phyloP scores from a whole-genome alignment of 495 filamentous ascomycete genomes.

The Tricharina praecox region DNA sequence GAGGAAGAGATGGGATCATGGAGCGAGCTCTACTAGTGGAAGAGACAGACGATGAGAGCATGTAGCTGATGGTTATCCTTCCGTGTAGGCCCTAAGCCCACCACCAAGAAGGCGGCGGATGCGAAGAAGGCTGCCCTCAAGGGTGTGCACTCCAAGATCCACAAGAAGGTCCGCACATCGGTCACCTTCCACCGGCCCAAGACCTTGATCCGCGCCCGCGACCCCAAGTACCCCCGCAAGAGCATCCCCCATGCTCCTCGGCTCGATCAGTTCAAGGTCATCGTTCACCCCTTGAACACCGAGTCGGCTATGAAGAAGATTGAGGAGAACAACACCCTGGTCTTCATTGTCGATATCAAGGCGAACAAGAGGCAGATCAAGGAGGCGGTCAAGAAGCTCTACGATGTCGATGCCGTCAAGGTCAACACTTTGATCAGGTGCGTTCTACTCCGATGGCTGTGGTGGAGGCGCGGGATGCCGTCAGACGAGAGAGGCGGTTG shows the following conservation, averaged over 20 bases:
- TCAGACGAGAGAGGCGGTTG: too few relatives aligned
- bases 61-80: conserved; percentile 2
- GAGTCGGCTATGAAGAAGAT: conserved; percentile 99
- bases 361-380: conserved; percentile 99
- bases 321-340: conserved; percentile 98
- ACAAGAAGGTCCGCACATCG: conserved; percentile 74
- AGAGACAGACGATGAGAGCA: neutral
- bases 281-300: conserved; percentile 81
- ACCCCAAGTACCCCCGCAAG: conserved; percentile 93
- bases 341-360: conserved; percentile 97
- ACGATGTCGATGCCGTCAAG: conserved; percentile 95
- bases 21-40: neutral
- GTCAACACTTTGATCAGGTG: conserved; percentile 98
- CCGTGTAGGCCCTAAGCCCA: conserved; percentile 43
- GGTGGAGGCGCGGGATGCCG: neutral
- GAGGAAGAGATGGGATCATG: conserved; percentile 2
- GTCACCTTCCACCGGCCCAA: conserved; percentile 97
- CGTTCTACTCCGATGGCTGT: conserved; percentile 14
- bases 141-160: conserved; percentile 66
- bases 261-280: conserved; percentile 83
- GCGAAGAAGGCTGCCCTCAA: conserved; percentile 87
- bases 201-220: conserved; percentile 76
- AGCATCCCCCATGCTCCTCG: conserved; percentile 75
- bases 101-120: conserved; percentile 54
- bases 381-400: conserved; percentile 94